Conservation (phyloP, 2,329 filamentous ascomycete genomes). For the Emmonsiellopsis sp. region DNA sequence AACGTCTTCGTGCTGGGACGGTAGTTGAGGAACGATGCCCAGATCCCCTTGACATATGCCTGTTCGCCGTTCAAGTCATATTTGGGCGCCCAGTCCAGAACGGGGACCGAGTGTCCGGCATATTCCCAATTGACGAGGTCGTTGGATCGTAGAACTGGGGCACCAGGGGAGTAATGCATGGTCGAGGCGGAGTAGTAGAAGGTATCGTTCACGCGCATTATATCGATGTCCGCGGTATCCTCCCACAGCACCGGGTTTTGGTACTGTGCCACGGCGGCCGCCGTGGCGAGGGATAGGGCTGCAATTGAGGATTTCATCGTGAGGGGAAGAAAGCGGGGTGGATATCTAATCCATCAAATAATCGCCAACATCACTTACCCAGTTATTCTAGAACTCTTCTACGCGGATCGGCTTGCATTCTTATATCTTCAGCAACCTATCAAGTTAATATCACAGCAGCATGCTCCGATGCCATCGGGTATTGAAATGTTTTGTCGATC, state of each 20-base stretch:
- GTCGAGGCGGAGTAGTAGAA: slow-evolving; percentile 50
- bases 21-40: slow-evolving; percentile 48
- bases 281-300: not conserved
- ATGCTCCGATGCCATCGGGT: too few relatives aligned
- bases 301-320: too few relatives aligned
- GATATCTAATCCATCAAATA: too few relatives aligned
- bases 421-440: too few relatives aligned
- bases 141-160: slow-evolving; percentile 47
- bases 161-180: slow-evolving; percentile 49
- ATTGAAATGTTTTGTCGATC: too few relatives aligned
- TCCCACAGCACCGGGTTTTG: slow-evolving; percentile 48
- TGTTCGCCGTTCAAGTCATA: slow-evolving; percentile 40
- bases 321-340: too few relatives aligned
- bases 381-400: too few relatives aligned
- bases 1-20: slow-evolving; percentile 40
- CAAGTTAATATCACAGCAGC: too few relatives aligned
- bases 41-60: slow-evolving; percentile 48
- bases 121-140: slow-evolving; percentile 47
- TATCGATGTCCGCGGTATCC: slow-evolving; percentile 48
- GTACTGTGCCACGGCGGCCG: slow-evolving; percentile 18
- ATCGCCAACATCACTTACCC: too few relatives aligned
- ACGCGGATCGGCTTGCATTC: too few relatives aligned
- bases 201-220: slow-evolving; percentile 42
- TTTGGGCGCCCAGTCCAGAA: slow-evolving; percentile 37
- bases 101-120: slow-evolving; percentile 38